Base-by-base conservation (phyloP, 75 land plant species). In the Picea glauca region DNA sequence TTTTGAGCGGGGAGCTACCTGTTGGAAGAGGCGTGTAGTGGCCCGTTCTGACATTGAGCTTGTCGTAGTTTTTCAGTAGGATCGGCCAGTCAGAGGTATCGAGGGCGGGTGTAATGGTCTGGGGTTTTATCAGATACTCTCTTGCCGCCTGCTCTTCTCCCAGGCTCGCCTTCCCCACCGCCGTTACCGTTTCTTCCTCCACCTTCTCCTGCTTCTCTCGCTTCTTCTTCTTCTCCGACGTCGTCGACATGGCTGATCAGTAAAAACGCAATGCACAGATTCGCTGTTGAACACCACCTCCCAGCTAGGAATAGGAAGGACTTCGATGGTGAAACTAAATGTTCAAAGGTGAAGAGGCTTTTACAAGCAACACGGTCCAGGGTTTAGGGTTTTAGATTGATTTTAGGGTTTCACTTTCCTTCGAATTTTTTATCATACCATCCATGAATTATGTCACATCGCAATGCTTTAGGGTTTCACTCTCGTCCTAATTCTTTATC, bases 31-130 rank as follows among this genome's bases (percentile, higher is more conserved):
- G 99, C 3, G 99, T 96, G 87, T 96, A 96, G 86, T 96, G 99
- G 56, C 99, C 96, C 26, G 99, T 96, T 15, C 99, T 85, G 58
- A 93, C 94, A 78, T 96, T 96, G 84, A 96, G 93, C 77, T 87
- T 86, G 81, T 94, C 96, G 91, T 92, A 96, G 89, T 96, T 96
- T 86, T 96, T 96, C 75, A 96, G 89, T 26, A 96, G 89, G 78
- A 94, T 83, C 33, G 99, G 97, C 99, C 99, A 96, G 35, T 90
- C 76, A 75, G 97, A 93, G 78, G 99, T 92, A 80, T 96, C 94
- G 67, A 91, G 58, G 7, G 94, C 15, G 1, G 99, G 99, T 67
- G 91, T 89, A 83, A 81, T 82, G 60, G 86, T 80, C 82, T 92
- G 94, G 21, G 99, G 99, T 83, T 94, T 96, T 81, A 96, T 96